Evolutionary conservation across 495 filamentous ascomycete genomes (phyloP).

Genomic region (Rhypophila decipiens): DNA sequence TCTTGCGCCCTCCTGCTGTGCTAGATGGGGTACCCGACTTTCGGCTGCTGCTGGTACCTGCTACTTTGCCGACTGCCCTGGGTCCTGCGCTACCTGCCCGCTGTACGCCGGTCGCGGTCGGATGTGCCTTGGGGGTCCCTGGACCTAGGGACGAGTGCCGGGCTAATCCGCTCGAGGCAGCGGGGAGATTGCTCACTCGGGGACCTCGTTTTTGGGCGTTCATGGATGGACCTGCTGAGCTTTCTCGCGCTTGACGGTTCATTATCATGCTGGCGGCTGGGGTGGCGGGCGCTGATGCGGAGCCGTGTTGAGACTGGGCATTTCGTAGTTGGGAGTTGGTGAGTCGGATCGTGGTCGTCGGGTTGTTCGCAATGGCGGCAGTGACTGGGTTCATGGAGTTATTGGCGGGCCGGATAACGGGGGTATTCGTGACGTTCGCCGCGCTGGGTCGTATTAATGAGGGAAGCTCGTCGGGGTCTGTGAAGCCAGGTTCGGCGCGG

Average conservation of each 20-base stretch:
- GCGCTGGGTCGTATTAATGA: slow-evolving; percentile 63
- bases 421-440: slow-evolving; percentile 36
- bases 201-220: slow-evolving; percentile 63
- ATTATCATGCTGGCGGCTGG: slow-evolving; percentile 57
- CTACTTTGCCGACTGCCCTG: slow-evolving; percentile 47
- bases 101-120: slow-evolving; percentile 49
- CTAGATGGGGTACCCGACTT: slow-evolving; percentile 63
- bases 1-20: slow-evolving; percentile 38
- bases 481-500: slow-evolving; percentile 64
- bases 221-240: slow-evolving; percentile 61
- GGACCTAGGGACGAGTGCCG: slow-evolving; percentile 79
- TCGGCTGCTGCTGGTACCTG: slow-evolving; percentile 28
- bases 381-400: slow-evolving; percentile 33
- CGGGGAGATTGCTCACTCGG: slow-evolving; percentile 57
- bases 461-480: slow-evolving; percentile 68
- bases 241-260: slow-evolving; percentile 62
- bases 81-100: slow-evolving; percentile 71
- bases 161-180: slow-evolving; percentile 63
- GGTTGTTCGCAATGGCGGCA: slow-evolving; percentile 41
- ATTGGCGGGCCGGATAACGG: slow-evolving; percentile 30
- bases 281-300: slow-evolving; percentile 59
- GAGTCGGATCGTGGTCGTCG: slow-evolving; percentile 24
- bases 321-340: slow-evolving; percentile 36
- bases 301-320: slow-evolving; percentile 35
- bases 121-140: slow-evolving; percentile 68